These are phyloP conservation scores for Aspergillus homomorphus DNA, from an alignment of 495 filamentous ascomycete genomes.

Conservation along the genomic window DNA sequence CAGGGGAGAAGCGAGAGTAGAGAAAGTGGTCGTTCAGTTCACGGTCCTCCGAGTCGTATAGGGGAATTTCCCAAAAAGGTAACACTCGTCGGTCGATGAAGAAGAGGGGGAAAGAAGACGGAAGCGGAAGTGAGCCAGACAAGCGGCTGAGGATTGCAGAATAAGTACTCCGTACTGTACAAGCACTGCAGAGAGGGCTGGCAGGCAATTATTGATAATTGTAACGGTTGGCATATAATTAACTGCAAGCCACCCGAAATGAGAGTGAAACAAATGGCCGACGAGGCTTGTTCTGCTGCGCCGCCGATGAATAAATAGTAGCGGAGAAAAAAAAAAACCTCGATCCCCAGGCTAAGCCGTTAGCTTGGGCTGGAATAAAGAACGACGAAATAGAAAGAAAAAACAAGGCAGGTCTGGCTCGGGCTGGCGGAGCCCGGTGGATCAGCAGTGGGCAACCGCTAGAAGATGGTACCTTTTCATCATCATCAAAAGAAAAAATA, in stretches of 20 bases:
- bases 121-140: neutral
- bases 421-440: neutral
- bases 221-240: neutral
- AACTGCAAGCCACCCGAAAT: neutral
- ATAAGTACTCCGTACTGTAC: neutral
- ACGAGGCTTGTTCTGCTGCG: neutral
- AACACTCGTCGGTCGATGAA: neutral
- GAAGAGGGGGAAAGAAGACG: neutral
- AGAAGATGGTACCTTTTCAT: neutral
- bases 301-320: neutral
- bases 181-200: neutral
- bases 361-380: neutral
- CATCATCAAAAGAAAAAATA: neutral
- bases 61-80: neutral
- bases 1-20: neutral
- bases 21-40: neutral
- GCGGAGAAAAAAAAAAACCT: constrained; percentile 7
- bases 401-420: constrained; percentile 6
- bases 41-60: too few relatives aligned
- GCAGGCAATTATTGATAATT: neutral
- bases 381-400: neutral
- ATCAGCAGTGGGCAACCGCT: neutral
- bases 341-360: neutral
- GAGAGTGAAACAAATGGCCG: neutral
- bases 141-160: neutral